phyloP scores from a whole-genome alignment of 352 stramenopile species.

The Globisporangium uncinulatum region DNA sequence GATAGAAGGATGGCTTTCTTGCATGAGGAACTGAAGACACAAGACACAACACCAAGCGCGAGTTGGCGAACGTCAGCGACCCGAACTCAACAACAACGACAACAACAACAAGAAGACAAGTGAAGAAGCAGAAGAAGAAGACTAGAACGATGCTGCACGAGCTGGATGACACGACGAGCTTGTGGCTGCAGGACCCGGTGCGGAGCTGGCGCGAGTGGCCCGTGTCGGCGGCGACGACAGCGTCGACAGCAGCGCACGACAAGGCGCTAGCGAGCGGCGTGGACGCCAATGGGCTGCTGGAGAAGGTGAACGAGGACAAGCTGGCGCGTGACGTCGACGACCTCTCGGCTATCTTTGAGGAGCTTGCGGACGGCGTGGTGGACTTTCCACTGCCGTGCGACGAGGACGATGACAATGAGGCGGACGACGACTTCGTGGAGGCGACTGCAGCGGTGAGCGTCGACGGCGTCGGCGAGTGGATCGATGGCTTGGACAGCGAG shows the following conservation, averaged over 20 bases:
- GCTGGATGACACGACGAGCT: constrained; percentile 41
- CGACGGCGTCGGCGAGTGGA: constrained; percentile 34
- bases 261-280: constrained; percentile 20
- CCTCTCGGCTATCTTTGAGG: constrained; percentile 67
- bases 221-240: constrained; percentile 10
- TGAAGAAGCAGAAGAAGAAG: constrained; percentile 14
- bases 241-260: constrained; percentile 14
- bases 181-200: constrained; percentile 51
- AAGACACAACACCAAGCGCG: constrained; percentile 30
- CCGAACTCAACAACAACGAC: constrained; percentile 19
- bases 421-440: background rate
- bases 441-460: background rate
- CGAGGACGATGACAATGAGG: constrained; percentile 24
- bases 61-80: constrained; percentile 7
- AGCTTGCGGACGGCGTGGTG: constrained; percentile 49
- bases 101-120: constrained; percentile 5
- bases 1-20: constrained; percentile 81
- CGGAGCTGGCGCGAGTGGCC: constrained; percentile 47
- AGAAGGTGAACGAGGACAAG: constrained; percentile 71
- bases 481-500: constrained; percentile 59
- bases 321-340: constrained; percentile 72
- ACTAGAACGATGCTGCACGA: constrained; percentile 51
- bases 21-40: constrained; percentile 69
- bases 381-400: constrained; percentile 59
- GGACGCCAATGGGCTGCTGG: constrained; percentile 29